Conservation (phyloP, 129 eudicot genomes). For the Cynara cardunculus region DNA sequence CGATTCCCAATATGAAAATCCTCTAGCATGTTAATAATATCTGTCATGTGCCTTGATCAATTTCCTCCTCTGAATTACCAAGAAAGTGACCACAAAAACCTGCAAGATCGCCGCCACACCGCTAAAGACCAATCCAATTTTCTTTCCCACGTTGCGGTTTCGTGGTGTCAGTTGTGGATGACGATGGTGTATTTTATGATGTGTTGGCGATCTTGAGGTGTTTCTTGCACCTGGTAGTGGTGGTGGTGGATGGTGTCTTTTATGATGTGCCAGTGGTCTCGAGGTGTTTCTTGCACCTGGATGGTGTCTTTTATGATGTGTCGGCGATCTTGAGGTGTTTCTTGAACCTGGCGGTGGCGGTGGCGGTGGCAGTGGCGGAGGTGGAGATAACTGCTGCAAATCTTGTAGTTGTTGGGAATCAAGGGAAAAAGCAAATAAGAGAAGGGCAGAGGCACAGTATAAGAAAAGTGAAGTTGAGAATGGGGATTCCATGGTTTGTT, state of each 20-base stretch:
- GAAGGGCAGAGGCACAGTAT: not conserved
- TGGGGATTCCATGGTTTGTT: conserved; percentile 4
- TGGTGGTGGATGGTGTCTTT: conserved; percentile 10
- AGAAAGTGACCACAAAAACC: conserved; percentile 40
- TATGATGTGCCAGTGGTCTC: not conserved
- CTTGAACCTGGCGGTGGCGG: conserved; percentile 19
- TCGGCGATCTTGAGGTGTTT: conserved; percentile 9
- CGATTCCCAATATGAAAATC: conserved; percentile 2
- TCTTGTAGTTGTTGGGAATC: conserved; percentile 15
- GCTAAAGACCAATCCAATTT: conserved; percentile 43
- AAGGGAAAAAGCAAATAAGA: conserved; percentile 10
- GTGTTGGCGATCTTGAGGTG: conserved; percentile 4
- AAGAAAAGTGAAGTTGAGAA: not conserved
- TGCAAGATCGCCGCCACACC: conserved; percentile 53
- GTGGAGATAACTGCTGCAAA: conserved; percentile 10
- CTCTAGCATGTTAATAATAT: not conserved
- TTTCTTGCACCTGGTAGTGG: conserved; percentile 15
- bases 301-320: not conserved
- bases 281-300: conserved; percentile 14
- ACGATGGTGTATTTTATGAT: not conserved
- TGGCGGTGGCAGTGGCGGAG: conserved; percentile 14
- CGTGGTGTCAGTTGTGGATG: too few relatives aligned
- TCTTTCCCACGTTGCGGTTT: conserved; percentile 40
- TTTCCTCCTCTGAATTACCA: conserved; percentile 46
- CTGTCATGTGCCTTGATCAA: conserved; percentile 28